Percentiles rank a stretch among this genome's conserved stretches.
Evolutionary conservation across 2,329 filamentous ascomycete species (phyloP).

Genomic region (Fusarium mundagurra): DNA sequence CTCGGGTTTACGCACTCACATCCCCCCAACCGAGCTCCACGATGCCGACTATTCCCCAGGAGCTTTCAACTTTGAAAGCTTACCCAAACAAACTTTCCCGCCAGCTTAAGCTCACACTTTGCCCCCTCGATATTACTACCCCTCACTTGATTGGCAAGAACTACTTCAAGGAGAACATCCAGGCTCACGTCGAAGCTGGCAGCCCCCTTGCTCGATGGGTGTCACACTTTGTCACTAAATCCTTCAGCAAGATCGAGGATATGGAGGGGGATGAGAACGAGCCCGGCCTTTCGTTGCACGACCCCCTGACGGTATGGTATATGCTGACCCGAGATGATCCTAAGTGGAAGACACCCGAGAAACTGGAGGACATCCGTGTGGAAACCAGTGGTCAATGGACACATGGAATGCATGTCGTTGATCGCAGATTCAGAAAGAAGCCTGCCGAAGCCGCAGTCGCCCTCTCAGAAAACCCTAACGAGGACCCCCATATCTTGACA

Average conservation of each 20-base stretch:
- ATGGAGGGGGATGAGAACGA: conserved; percentile 68
- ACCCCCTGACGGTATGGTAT: conserved; percentile 84
- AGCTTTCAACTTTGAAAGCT: conserved; percentile 60
- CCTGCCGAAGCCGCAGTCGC: conserved; percentile 55
- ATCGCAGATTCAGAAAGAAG: conserved; percentile 71
- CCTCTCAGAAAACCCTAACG: conserved; percentile 54
- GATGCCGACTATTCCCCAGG: conserved; percentile 74
- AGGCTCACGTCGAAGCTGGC: conserved; percentile 65
- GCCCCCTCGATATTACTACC: conserved; percentile 81
- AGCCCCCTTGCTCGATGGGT: conserved; percentile 81
- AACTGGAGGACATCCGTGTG: conserved; percentile 83
- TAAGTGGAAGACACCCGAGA: conserved; percentile 65
- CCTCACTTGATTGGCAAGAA: conserved; percentile 71
- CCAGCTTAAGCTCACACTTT: conserved; percentile 73
- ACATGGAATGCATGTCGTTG: conserved; percentile 86
- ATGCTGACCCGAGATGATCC: conserved; percentile 70
- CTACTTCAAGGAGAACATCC: conserved; percentile 67
- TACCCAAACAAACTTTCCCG: conserved; percentile 74
- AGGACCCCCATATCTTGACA: conserved; percentile 52
- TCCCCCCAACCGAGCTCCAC: conserved; percentile 79
- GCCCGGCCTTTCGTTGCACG: conserved; percentile 75
- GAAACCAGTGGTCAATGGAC: conserved; percentile 97
- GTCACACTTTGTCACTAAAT: conserved; percentile 75
- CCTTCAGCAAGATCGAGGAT: conserved; percentile 73
- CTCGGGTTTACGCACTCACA: conserved; percentile 80